Evolutionary conservation across 1,284 basidiomycete genomes (phyloP).

Genomic region (Fomitiporia mediterranea): DNA sequence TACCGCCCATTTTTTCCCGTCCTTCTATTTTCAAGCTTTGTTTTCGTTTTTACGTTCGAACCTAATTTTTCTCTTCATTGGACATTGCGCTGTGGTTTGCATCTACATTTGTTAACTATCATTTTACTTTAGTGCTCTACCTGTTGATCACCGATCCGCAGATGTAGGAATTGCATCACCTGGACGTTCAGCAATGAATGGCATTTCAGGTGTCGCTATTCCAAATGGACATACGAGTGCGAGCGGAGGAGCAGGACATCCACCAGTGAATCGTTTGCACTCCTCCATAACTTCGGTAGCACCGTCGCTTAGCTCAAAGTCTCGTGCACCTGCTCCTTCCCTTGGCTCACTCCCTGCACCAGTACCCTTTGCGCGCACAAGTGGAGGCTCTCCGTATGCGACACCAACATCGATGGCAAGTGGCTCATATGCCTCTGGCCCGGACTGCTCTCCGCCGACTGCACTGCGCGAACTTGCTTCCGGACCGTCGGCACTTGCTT

Average conservation of each 20-base stretch:
- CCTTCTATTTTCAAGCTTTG: not conserved
- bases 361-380: not conserved
- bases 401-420: slow-evolving; percentile 12
- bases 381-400: slow-evolving; percentile 11
- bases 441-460: slow-evolving; percentile 1
- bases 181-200: no score
- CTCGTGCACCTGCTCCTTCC: slow-evolving; percentile 9
- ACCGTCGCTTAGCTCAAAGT: slow-evolving; percentile 1
- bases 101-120: not conserved
- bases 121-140: not conserved
- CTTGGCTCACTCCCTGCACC: slow-evolving; percentile 14
- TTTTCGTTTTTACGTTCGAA: not conserved
- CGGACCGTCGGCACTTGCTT: slow-evolving; percentile 26
- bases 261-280: not conserved
- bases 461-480: not conserved
- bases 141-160: not conserved
- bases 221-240: not conserved
- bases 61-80: not conserved
- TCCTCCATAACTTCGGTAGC: not conserved
- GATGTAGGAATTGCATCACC: not conserved
- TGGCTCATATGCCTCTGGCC: not conserved
- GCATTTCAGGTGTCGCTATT: not conserved
- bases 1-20: not conserved
- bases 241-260: not conserved
- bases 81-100: not conserved